Percentiles rank a stretch among this genome's conserved stretches.
Evolutionary conservation across 2,329 filamentous ascomycete species (phyloP).

Genomic region (Metarhizium album): DNA sequence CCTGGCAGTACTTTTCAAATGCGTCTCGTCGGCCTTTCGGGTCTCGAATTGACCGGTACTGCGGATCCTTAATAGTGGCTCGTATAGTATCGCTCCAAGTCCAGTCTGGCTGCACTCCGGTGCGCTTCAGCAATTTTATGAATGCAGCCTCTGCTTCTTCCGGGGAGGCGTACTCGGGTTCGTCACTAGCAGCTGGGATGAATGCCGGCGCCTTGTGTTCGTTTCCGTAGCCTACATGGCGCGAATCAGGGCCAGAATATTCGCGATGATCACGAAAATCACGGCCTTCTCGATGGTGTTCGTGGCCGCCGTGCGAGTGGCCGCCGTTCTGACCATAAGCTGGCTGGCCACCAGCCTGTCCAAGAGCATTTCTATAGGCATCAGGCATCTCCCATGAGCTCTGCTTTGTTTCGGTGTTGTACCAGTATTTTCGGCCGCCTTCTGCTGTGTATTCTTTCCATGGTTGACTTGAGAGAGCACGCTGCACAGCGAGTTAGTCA

Average conservation of each 20-base stretch:
- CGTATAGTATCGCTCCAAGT: constrained; percentile 85
- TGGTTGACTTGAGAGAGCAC: constrained; percentile 68
- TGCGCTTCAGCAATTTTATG: constrained; percentile 75
- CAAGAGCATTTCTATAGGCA: constrained; percentile 64
- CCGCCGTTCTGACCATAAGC: constrained; percentile 33
- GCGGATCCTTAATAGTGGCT: constrained; percentile 76
- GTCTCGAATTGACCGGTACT: constrained; percentile 88
- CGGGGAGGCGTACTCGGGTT: constrained; percentile 66
- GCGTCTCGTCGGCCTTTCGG: constrained; percentile 81
- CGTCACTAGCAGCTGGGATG: constrained; percentile 52
- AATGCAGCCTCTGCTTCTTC: constrained; percentile 93
- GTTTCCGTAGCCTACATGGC: constrained; percentile 46
- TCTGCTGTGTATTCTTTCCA: constrained; percentile 90
- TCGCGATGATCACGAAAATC: constrained; percentile 21
- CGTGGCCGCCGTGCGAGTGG: constrained; percentile 23
- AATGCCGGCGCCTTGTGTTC: constrained; percentile 48
- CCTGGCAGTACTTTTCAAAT: constrained; percentile 90
- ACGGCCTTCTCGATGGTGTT: constrained; percentile 29
- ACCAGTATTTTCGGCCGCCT: constrained; percentile 88
- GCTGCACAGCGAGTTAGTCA: constrained; percentile 34
- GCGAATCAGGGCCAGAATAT: constrained; percentile 39
- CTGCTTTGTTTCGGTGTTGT: constrained; percentile 81
- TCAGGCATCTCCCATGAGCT: constrained; percentile 95
- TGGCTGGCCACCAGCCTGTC: constrained; percentile 16
- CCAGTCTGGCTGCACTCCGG: constrained; percentile 83